phyloP scores from a whole-genome alignment of 2,329 filamentous ascomycete species.

The Aspergillus oerlinghausenensis region DNA sequence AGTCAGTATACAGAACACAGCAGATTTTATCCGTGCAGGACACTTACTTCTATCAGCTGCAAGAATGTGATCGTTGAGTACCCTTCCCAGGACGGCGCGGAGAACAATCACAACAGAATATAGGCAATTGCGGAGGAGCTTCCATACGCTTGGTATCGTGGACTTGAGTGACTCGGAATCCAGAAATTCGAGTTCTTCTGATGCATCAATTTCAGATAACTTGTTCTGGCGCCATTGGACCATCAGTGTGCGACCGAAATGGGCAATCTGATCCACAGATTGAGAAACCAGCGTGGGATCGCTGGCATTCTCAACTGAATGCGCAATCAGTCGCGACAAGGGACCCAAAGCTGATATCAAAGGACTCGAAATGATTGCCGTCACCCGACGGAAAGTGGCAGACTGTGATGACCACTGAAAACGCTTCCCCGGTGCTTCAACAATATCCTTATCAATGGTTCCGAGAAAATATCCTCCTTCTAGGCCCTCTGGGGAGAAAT shows the following conservation, averaged over 20 bases:
- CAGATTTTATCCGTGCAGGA: background rate
- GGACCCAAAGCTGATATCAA: conserved; percentile 59
- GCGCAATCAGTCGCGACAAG: conserved; percentile 58
- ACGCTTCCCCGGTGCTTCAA: conserved; percentile 49
- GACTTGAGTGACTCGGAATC: conserved; percentile 60
- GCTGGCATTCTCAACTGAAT: conserved; percentile 55
- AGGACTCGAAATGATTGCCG: conserved; percentile 53
- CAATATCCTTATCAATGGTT: conserved; percentile 63
- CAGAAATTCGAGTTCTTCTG: conserved; percentile 60
- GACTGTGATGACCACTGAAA: conserved; percentile 64
- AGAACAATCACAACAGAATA: conserved; percentile 71
- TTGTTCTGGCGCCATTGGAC: conserved; percentile 71
- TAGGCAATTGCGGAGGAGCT: conserved; percentile 67
- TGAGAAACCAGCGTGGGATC: conserved; percentile 42
- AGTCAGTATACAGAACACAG: conserved; percentile 3
- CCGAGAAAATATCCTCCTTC: conserved; percentile 71
- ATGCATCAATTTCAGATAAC: conserved; percentile 66
- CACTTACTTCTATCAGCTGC: conserved; percentile 49
- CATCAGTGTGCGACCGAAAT: conserved; percentile 62
- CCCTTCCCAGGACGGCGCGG: conserved; percentile 67
- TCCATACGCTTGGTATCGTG: conserved; percentile 70
- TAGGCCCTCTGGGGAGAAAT: conserved; percentile 68
- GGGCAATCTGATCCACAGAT: conserved; percentile 57
- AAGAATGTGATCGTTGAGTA: conserved; percentile 53
- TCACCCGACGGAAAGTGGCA: conserved; percentile 53